phyloP scores from a whole-genome alignment of 202 grass and related monocot species.

The Brachypodium distachyon region DNA sequence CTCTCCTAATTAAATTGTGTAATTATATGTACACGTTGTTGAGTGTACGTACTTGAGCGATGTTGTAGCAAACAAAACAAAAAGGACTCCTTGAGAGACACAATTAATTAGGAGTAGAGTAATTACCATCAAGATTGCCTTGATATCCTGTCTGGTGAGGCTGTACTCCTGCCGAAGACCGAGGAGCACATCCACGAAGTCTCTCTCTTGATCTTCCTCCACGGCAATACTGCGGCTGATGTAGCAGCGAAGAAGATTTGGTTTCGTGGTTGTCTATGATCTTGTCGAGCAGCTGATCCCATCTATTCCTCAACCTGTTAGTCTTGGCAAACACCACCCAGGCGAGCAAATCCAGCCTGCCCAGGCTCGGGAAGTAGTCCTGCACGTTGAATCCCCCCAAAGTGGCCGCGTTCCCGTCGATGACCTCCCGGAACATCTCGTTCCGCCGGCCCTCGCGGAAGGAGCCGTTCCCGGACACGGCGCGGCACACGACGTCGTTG shows the following conservation, averaged over 20 bases:
- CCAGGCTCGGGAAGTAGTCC: constrained; percentile 15
- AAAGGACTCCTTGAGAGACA: too few species aligned
- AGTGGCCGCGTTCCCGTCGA: neutral
- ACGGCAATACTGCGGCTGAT: too few species aligned
- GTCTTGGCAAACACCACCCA: neutral
- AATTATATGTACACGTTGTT: too few species aligned
- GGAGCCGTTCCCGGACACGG: constrained; percentile 16
- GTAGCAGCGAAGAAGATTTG: neutral
- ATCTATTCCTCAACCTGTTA: neutral
- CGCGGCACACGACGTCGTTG: neutral
- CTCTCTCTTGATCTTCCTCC: neutral
- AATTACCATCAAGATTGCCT: neutral
- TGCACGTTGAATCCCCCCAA: neutral
- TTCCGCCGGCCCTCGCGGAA: constrained; percentile 1
- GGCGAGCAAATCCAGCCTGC: neutral
- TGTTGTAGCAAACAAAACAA: too few species aligned
- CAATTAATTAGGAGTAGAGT: too few species aligned
- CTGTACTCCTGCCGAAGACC: neutral
- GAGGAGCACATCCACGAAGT: neutral
- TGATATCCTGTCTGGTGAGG: neutral
- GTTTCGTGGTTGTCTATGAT: constrained; percentile 2
- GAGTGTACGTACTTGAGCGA: too few species aligned
- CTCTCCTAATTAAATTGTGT: too few species aligned
- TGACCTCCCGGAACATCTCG: neutral
- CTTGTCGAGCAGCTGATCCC: constrained; percentile 8